A percentile compares a stretch with the other conserved stretches of the same genome.
Evolutionary conservation across 2,329 filamentous ascomycete species (phyloP).

Genomic region (Colletotrichum navitas): DNA sequence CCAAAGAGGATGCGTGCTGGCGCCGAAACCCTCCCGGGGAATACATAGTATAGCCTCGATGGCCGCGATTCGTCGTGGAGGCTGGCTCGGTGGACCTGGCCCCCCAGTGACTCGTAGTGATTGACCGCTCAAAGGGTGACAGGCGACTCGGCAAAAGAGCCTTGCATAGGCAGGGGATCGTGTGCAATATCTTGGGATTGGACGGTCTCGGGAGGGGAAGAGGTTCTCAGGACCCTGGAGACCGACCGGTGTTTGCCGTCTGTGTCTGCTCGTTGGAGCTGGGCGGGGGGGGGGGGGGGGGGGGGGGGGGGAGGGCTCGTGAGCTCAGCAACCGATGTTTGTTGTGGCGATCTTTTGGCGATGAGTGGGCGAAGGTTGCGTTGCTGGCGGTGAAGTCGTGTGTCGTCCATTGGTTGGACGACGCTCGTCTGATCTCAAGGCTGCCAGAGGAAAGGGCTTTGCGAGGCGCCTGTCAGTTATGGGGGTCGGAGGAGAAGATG

Average conservation of each 20-base stretch:
- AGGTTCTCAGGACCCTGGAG: neutral
- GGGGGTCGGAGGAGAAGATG: too few species aligned
- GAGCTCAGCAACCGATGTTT: constrained; percentile 37
- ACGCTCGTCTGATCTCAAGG: neutral
- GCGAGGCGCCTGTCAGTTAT: neutral
- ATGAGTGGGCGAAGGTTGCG: constrained; percentile 16
- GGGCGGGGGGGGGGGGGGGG: neutral
- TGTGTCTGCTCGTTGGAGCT: constrained; percentile 1
- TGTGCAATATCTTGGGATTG: constrained; percentile 49
- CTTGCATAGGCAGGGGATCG: constrained; percentile 50
- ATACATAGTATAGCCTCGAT: constrained; percentile 15
- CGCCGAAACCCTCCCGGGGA: constrained; percentile 22
- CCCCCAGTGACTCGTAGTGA: constrained; percentile 29
- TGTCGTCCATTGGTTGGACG: constrained; percentile 28
- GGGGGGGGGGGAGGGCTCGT: neutral
- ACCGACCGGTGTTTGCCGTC: neutral
- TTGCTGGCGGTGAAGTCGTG: constrained; percentile 26
- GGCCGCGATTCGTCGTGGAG: constrained; percentile 48
- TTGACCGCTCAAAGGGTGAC: constrained; percentile 35
- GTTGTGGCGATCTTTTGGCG: constrained; percentile 39
- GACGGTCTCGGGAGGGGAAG: constrained; percentile 38
- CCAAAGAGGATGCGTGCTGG: constrained; percentile 20
- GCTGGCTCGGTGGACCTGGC: constrained; percentile 32
- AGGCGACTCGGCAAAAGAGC: constrained; percentile 38
- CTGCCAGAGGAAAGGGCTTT: too few species aligned